phyloP scores from a whole-genome alignment of 129 eudicot species.

The Escallonia herrerae region DNA sequence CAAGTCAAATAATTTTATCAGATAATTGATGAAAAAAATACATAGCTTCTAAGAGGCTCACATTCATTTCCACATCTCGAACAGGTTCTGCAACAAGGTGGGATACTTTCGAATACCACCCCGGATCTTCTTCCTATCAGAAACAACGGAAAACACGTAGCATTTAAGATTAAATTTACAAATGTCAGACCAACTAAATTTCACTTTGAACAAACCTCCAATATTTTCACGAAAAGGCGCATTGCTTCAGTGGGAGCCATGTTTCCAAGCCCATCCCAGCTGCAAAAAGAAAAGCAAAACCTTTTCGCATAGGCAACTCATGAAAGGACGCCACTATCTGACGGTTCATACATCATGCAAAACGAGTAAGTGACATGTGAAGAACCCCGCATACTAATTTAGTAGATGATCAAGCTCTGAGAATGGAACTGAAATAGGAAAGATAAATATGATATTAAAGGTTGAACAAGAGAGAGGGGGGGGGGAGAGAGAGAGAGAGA shows the following conservation, averaged over 20 bases:
- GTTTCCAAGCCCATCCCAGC: slow-evolving; percentile 94
- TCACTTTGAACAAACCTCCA: slow-evolving; percentile 55
- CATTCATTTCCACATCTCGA: slow-evolving; percentile 75
- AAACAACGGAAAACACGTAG: not conserved
- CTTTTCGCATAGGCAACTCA: not conserved
- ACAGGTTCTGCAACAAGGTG: slow-evolving; percentile 62
- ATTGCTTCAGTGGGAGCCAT: slow-evolving; percentile 97
- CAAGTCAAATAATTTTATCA: not conserved
- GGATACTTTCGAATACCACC: slow-evolving; percentile 93
- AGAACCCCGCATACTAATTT: too few species aligned
- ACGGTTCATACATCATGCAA: too few species aligned
- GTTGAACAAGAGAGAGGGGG: too few species aligned
- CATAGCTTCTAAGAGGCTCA: slow-evolving; percentile 32
- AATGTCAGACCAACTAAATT: not conserved
- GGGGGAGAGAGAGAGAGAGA: too few species aligned
- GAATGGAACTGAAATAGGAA: too few species aligned
- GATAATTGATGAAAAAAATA: not conserved
- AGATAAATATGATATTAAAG: too few species aligned
- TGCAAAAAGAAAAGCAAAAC: slow-evolving; percentile 26
- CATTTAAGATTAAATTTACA: slow-evolving; percentile 9
- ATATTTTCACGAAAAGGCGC: slow-evolving; percentile 93
- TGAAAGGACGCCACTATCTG: too few species aligned
- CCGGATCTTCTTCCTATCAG: slow-evolving; percentile 96
- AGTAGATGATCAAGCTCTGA: too few species aligned
- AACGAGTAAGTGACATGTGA: too few species aligned